Percentiles rank a stretch among this genome's conserved stretches.
Evolutionary conservation across 345 rosid species (phyloP).

Genomic region (Eucalyptus coolabah): DNA sequence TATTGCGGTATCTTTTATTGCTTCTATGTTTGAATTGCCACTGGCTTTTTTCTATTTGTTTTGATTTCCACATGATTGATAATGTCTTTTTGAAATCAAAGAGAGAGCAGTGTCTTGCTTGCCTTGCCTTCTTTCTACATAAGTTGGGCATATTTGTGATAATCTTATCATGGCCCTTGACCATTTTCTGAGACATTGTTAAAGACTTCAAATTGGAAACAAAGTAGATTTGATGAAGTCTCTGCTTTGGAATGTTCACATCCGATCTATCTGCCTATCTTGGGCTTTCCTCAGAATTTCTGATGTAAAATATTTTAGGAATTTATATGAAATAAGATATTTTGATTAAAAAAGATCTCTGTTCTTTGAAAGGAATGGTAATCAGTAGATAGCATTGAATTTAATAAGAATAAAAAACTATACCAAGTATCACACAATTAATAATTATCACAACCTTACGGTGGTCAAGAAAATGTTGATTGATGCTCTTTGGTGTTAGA

Average conservation of each 20-base stretch:
- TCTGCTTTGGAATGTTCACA: not conserved
- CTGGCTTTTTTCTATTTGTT: not conserved
- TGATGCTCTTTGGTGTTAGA: not conserved
- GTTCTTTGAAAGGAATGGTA: not conserved
- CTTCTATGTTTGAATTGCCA: not conserved
- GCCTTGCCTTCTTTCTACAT: not conserved
- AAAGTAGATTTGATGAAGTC: not conserved
- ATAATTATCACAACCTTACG: not conserved
- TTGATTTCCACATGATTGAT: not conserved
- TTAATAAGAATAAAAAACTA: not conserved
- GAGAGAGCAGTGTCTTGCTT: not conserved
- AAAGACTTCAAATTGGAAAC: not conserved
- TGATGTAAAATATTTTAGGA: not conserved
- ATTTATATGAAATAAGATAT: not conserved
- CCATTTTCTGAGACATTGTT: not conserved
- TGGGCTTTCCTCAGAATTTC: not conserved
- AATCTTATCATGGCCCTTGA: not conserved
- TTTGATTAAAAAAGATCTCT: not conserved
- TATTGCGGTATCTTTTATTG: conserved; percentile 40
- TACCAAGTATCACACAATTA: not conserved
- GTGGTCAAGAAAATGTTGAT: not conserved
- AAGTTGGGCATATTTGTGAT: not conserved
- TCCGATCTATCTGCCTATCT: not conserved
- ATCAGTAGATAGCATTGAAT: not conserved
- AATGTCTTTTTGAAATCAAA: not conserved